A percentile compares a stretch with the other conserved stretches of the same genome.
phyloP scores from a whole-genome alignment of 805 yeast species.

The Pichia pseudocactophila region DNA sequence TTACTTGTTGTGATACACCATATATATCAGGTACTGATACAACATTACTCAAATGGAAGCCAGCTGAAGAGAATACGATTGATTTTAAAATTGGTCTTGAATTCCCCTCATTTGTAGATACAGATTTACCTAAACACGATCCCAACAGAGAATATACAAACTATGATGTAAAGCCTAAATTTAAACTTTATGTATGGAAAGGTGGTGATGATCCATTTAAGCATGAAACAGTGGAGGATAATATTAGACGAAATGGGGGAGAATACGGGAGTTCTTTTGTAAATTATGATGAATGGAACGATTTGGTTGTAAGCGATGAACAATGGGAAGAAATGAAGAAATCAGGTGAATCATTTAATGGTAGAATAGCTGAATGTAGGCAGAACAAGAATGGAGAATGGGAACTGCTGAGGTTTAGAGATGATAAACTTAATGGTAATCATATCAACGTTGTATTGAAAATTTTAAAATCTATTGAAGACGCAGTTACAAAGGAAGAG shows the following conservation, averaged over 20 bases:
- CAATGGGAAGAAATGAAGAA: slow-evolving; percentile 75
- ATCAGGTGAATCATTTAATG: slow-evolving; percentile 74
- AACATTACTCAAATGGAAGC: slow-evolving; percentile 90
- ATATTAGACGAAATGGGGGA: slow-evolving; percentile 25
- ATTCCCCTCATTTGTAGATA: slow-evolving; percentile 52
- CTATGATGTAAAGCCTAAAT: slow-evolving; percentile 70
- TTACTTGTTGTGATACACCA: slow-evolving; percentile 84
- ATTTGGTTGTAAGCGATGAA: slow-evolving; percentile 50
- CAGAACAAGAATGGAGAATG: slow-evolving; percentile 61
- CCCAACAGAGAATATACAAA: slow-evolving; percentile 66
- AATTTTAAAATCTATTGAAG: slow-evolving; percentile 75
- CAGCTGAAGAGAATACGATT: slow-evolving; percentile 88
- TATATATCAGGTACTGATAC: slow-evolving; percentile 85
- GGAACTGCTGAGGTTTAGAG: slow-evolving; percentile 83
- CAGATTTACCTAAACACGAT: slow-evolving; percentile 55
- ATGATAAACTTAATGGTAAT: slow-evolving; percentile 86
- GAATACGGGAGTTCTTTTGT: slow-evolving; percentile 26
- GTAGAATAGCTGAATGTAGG: slow-evolving; percentile 79
- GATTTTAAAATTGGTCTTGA: slow-evolving; percentile 69
- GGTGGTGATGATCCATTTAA: slow-evolving; percentile 36
- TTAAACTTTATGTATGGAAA: slow-evolving; percentile 68
- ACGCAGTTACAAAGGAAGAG: slow-evolving; percentile 77
- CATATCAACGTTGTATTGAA: slow-evolving; percentile 74
- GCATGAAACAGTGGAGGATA: slow-evolving; percentile 31
- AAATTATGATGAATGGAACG: slow-evolving; percentile 58